phyloP scores from a whole-genome alignment of 73 alveolate genomes.

The Tetrahymena malaccensis region DNA sequence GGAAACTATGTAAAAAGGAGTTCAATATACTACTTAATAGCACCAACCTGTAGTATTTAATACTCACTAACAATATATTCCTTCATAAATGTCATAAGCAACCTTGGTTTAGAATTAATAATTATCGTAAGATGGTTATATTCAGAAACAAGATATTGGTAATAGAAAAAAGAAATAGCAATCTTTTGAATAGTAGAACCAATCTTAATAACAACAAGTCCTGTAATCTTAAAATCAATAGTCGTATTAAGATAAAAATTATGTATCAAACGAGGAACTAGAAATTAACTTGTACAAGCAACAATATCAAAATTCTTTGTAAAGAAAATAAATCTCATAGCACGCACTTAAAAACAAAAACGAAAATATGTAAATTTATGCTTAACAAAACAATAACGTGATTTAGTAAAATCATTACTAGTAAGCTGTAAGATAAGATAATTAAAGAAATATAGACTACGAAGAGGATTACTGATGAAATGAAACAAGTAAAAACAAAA shows the following conservation, averaged over 20 bases:
- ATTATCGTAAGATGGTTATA: neutral
- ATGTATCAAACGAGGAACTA: neutral
- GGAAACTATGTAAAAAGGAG: neutral
- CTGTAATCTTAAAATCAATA: neutral
- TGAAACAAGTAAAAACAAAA: neutral
- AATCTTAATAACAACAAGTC: neutral
- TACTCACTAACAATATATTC: neutral
- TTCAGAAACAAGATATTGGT: neutral
- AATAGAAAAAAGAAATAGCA: neutral
- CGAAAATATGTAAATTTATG: neutral
- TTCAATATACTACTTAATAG: neutral
- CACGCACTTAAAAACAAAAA: neutral
- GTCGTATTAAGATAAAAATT: neutral
- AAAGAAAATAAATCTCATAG: neutral
- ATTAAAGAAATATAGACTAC: neutral
- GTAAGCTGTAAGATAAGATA: neutral
- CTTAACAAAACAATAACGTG: neutral
- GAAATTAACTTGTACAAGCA: neutral
- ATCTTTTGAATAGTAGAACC: neutral
- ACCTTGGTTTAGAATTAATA: neutral
- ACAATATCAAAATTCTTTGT: neutral
- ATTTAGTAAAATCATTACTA: neutral
- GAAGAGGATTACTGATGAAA: neutral
- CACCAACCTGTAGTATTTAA: neutral
- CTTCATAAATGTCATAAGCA: neutral